phyloP scores from a whole-genome alignment of 2,329 filamentous ascomycete genomes.

The Cercospora nicotianae region DNA sequence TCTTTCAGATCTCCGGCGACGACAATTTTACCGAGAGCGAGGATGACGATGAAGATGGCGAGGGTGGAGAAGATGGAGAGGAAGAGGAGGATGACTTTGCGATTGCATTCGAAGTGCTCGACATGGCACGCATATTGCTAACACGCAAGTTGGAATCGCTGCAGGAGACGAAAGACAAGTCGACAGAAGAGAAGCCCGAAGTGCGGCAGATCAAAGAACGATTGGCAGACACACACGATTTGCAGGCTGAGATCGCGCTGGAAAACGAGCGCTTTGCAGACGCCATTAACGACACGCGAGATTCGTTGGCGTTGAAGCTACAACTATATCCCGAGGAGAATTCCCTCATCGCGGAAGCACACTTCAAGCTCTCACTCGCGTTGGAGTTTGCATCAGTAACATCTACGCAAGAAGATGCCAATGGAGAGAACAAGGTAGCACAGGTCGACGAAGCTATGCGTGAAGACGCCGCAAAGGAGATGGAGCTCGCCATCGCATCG shows the following conservation, averaged over 20 bases:
- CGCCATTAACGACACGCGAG: conserved; percentile 80
- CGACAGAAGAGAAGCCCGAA: conserved; percentile 36
- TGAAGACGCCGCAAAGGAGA: conserved; percentile 68
- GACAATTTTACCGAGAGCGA: conserved; percentile 89
- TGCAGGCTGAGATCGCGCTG: conserved; percentile 93
- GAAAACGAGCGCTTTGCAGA: conserved; percentile 91
- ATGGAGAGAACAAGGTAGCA: conserved; percentile 39
- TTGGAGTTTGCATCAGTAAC: conserved; percentile 86
- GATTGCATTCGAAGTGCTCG: conserved; percentile 64
- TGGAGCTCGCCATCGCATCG: conserved; percentile 72
- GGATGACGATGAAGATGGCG: conserved; percentile 49
- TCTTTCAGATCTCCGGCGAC: conserved; percentile 91
- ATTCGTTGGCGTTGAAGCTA: conserved; percentile 75
- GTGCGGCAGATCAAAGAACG: conserved; percentile 73
- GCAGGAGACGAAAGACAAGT: conserved; percentile 49
- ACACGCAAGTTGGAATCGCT: conserved; percentile 56
- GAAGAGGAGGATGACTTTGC: conserved; percentile 63
- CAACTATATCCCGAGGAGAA: conserved; percentile 77
- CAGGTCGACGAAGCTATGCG: conserved; percentile 67
- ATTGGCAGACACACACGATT: conserved; percentile 87
- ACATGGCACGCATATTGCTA: conserved; percentile 61
- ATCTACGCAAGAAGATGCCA: conserved; percentile 53
- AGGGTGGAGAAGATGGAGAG: conserved; percentile 45
- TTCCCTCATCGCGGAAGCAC: conserved; percentile 85
- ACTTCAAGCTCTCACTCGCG: conserved; percentile 93